Evolutionary conservation across 208 protist species (phyloP).

Genomic region (Crithidia acanthocephali): DNA sequence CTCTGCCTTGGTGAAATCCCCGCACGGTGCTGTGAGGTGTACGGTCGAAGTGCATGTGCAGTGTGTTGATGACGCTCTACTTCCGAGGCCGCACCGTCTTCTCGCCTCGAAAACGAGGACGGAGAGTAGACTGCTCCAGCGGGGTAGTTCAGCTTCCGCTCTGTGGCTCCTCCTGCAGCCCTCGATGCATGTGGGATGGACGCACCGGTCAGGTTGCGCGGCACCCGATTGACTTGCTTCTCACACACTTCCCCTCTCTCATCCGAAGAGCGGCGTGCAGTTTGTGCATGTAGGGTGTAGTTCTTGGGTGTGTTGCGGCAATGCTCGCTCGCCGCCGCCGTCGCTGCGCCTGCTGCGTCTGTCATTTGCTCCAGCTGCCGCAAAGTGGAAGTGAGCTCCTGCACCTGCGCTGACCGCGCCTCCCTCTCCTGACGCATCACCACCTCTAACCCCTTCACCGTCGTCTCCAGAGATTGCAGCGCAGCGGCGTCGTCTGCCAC

Average conservation of each 20-base stretch:
- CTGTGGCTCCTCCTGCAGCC: not conserved
- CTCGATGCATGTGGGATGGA: not conserved
- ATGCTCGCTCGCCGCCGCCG: too few species aligned
- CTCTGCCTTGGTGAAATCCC: not conserved
- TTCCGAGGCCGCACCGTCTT: not conserved
- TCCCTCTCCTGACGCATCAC: conserved; percentile 7
- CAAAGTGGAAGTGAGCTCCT: not conserved
- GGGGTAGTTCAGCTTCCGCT: not conserved
- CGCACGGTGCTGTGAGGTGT: not conserved
- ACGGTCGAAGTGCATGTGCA: not conserved
- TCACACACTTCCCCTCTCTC: not conserved
- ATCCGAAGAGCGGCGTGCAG: not conserved
- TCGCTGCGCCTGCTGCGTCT: not conserved
- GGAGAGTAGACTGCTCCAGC: not conserved
- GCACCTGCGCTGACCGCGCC: conserved; percentile 1
- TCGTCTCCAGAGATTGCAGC: not conserved
- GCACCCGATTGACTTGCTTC: not conserved
- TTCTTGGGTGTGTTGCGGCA: too few species aligned
- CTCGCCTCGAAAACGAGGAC: not conserved
- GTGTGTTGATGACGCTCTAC: not conserved
- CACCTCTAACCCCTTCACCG: not conserved
- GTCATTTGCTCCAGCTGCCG: not conserved
- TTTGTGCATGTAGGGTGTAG: too few species aligned
- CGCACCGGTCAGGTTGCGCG: not conserved
- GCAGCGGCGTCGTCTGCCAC: not conserved